phyloP scores from a whole-genome alignment of 2,329 filamentous ascomycete species.

The Trichoderma koningii region DNA sequence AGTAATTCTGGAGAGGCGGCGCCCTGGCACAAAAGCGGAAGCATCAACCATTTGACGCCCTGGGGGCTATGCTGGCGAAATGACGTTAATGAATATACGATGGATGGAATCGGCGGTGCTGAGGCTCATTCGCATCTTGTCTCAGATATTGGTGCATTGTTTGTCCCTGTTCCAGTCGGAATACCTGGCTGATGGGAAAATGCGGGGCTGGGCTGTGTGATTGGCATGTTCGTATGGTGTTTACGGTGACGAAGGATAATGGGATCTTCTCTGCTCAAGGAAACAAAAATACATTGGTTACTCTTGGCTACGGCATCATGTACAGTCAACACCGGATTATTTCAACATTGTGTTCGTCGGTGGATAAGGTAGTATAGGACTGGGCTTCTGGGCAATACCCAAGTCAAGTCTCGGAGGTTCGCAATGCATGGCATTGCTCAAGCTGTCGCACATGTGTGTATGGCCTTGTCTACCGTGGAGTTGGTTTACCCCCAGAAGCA shows the following conservation, averaged over 20 bases:
- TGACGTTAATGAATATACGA: conserved; percentile 26
- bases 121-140: conserved; percentile 11
- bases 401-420: no score
- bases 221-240: conserved; percentile 14
- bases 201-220: conserved; percentile 2
- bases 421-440: no score
- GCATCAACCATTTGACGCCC: conserved; percentile 16
- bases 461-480: no score
- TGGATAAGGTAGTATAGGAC: no score
- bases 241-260: conserved; percentile 4
- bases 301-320: neutral
- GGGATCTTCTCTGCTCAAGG: neutral
- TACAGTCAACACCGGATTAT: neutral
- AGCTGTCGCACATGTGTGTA: no score
- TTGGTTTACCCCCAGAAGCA: no score
- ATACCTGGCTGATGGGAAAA: neutral
- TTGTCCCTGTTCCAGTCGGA: neutral
- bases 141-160: neutral
- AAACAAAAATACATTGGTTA: neutral
- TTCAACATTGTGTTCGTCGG: neutral
- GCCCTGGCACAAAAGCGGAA: conserved; percentile 19
- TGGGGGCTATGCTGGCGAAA: conserved; percentile 19
- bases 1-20: neutral
- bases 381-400: no score
- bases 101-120: conserved; percentile 18